Evolutionary conservation across 2,329 filamentous ascomycete genomes (phyloP).

Genomic region (Didymella segeticola): DNA sequence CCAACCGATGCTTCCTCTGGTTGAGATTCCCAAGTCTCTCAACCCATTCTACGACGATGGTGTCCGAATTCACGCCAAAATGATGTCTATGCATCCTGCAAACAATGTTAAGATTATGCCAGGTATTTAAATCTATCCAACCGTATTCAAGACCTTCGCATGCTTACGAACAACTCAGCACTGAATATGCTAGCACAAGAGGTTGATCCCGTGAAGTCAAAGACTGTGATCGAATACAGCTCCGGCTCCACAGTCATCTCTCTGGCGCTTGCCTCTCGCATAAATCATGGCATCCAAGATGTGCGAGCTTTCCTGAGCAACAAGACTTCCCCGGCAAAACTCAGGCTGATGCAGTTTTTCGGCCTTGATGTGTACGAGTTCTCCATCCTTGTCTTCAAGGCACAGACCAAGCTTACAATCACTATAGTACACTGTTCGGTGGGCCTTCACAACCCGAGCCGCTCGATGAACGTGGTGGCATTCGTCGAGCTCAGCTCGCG

Average conservation of each 20-base stretch:
- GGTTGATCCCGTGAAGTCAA: slow-evolving; percentile 21
- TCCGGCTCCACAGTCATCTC: slow-evolving; percentile 33
- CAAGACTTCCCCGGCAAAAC: slow-evolving; percentile 27
- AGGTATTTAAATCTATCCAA: slow-evolving; percentile 41
- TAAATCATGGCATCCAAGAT: slow-evolving; percentile 28
- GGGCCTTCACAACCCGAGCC: slow-evolving; percentile 52
- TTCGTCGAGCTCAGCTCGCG: slow-evolving; percentile 21
- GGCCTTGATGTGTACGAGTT: slow-evolving; percentile 26
- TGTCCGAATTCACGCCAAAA: slow-evolving; percentile 69
- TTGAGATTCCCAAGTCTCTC: slow-evolving; percentile 64
- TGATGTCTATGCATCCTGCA: slow-evolving; percentile 69
- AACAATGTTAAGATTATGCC: slow-evolving; percentile 71
- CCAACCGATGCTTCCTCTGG: slow-evolving; percentile 65
- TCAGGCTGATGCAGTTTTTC: slow-evolving; percentile 32
- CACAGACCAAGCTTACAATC: neutral
- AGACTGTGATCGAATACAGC: slow-evolving; percentile 30
- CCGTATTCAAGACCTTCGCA: neutral
- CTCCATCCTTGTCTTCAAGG: neutral
- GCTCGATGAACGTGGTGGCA: slow-evolving; percentile 26
- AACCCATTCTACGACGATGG: slow-evolving; percentile 66
- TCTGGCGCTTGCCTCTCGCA: slow-evolving; percentile 27
- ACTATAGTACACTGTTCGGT: slow-evolving; percentile 55
- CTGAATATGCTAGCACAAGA: slow-evolving; percentile 29
- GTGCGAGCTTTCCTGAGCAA: slow-evolving; percentile 29
- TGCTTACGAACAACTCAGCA: slow-evolving; percentile 7